Evolutionary conservation across 257 asterid species (phyloP).

Genomic region (Solanum gracilifrons): DNA sequence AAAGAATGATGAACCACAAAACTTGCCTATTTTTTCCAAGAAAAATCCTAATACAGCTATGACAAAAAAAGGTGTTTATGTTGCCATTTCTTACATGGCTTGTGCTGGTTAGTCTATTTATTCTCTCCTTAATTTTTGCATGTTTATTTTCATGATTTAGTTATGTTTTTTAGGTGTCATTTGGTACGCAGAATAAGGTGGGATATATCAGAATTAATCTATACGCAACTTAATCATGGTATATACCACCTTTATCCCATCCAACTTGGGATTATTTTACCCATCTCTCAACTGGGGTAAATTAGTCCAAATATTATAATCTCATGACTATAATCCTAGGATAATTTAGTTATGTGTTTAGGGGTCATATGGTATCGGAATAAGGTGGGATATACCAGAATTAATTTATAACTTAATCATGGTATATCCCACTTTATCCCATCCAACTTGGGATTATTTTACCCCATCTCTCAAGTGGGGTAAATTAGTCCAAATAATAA

Average conservation of each 20-base stretch:
- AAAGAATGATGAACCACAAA: not conserved
- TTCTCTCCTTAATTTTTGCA: not conserved
- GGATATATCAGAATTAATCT: not conserved
- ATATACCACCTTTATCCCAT: not conserved
- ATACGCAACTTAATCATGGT: not conserved
- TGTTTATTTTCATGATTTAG: not conserved
- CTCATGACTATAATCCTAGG: too few species aligned
- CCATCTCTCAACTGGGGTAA: not conserved
- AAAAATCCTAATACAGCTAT: not conserved
- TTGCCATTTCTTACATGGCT: constrained; percentile 15
- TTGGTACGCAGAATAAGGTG: not conserved
- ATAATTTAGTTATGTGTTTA: not conserved
- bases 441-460: not conserved
- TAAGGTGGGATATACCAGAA: not conserved
- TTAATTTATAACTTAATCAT: not conserved
- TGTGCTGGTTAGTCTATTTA: constrained; percentile 10
- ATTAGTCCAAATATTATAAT: not conserved
- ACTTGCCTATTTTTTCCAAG: not conserved
- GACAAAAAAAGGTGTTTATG: constrained; percentile 14
- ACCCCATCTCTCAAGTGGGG: not conserved
- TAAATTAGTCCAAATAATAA: not conserved
- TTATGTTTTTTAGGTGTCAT: not conserved
- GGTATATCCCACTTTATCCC: not conserved
- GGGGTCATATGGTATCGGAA: not conserved
- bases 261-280: not conserved